Percentiles rank a stretch among this genome's conserved stretches.
Conservation (phyloP, 2,329 filamentous ascomycete genomes). For the Fusarium poae region DNA sequence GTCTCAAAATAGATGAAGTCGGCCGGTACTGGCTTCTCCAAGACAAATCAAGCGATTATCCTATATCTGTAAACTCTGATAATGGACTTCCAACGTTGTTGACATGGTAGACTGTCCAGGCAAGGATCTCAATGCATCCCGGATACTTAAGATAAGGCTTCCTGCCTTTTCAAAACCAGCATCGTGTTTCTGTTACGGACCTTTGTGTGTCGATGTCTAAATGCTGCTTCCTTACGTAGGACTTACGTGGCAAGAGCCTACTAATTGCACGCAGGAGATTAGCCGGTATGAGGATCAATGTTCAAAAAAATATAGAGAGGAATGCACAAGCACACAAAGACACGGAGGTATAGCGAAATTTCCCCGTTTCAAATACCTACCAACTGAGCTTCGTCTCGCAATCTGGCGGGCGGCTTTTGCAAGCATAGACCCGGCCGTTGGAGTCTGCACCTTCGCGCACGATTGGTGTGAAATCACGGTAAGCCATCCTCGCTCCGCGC, state of each 20-base stretch:
- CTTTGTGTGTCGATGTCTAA: background rate
- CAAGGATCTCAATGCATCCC: background rate
- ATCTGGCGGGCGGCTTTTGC: too few species aligned
- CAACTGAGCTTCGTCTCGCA: too few species aligned
- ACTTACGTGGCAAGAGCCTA: background rate
- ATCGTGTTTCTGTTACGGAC: background rate
- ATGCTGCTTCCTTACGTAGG: conserved; percentile 10
- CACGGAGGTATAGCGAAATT: too few species aligned
- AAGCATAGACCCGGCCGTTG: too few species aligned
- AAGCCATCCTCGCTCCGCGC: too few species aligned
- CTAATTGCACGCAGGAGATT: background rate
- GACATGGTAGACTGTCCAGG: background rate
- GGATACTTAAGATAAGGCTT: background rate
- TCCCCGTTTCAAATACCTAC: too few species aligned
- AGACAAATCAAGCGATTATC: background rate
- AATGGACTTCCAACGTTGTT: background rate
- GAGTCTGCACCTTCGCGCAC: too few species aligned
- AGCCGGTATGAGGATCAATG: background rate
- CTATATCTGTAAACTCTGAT: background rate
- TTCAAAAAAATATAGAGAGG: conserved; percentile 2
- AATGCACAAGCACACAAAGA: too few species aligned
- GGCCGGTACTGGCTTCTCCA: background rate
- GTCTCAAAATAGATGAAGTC: background rate
- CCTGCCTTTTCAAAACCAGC: background rate
- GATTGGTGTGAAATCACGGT: too few species aligned